These are phyloP conservation scores for Graphiopsis chlorocephala DNA, from an alignment of 2,329 filamentous ascomycete species.

Conservation along the genomic window DNA sequence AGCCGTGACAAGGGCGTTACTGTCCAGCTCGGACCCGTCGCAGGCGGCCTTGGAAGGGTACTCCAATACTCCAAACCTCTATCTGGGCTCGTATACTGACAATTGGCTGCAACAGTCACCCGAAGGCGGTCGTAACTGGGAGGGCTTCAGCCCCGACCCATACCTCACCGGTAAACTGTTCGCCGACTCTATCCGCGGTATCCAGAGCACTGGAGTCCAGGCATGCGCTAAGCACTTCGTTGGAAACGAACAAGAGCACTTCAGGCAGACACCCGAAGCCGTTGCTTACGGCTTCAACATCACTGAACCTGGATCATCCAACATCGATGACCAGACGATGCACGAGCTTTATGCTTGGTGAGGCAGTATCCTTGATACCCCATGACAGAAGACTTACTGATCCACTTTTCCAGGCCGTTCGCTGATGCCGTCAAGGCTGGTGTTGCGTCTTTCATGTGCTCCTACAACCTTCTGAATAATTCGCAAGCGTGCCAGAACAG, in stretches of 20 bases:
- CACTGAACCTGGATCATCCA: slow-evolving; percentile 55
- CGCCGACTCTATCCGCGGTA: slow-evolving; percentile 39
- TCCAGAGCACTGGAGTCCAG: slow-evolving; percentile 44
- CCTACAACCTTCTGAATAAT: slow-evolving; percentile 59
- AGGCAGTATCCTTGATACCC: slow-evolving; percentile 58
- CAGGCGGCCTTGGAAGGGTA: slow-evolving; percentile 66
- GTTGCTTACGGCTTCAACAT: slow-evolving; percentile 38
- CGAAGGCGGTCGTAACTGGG: slow-evolving; percentile 70
- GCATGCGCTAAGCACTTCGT: slow-evolving; percentile 54
- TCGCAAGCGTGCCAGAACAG: slow-evolving; percentile 70
- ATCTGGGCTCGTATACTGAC: not conserved
- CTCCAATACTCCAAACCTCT: not conserved
- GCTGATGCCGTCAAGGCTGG: slow-evolving; percentile 73
- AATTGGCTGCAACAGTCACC: slow-evolving; percentile 41
- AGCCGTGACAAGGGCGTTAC: slow-evolving; percentile 56
- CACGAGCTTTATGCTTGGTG: slow-evolving; percentile 82
- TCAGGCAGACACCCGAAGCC: slow-evolving; percentile 35
- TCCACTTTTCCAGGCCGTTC: slow-evolving; percentile 55
- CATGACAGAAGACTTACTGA: slow-evolving; percentile 58
- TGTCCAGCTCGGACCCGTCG: slow-evolving; percentile 60
- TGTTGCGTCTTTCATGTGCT: slow-evolving; percentile 82
- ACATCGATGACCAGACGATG: slow-evolving; percentile 72
- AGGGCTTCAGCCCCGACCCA: slow-evolving; percentile 47
- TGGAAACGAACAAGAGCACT: slow-evolving; percentile 61
- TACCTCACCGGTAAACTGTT: slow-evolving; percentile 44